Conservation (phyloP, 176 grass and related monocot species). For the Rhynchospora pubera region DNA sequence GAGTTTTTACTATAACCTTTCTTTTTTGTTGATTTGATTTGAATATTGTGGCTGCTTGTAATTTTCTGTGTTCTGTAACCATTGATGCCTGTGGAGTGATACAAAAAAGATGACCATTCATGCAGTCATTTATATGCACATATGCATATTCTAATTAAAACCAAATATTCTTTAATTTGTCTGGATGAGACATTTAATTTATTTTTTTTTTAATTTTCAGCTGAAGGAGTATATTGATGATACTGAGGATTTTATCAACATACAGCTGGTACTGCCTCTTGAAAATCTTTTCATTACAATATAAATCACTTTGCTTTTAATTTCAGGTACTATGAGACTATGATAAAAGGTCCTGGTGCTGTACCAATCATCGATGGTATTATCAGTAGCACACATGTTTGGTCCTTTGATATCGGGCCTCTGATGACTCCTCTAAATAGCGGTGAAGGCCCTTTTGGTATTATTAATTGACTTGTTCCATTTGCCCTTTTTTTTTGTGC, state of each 20-base stretch:
- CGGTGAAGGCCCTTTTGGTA: neutral
- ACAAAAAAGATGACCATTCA: neutral
- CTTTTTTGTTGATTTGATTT: neutral
- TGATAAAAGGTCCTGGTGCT: neutral
- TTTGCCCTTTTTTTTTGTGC: neutral
- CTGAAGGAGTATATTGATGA: slow-evolving; percentile 98
- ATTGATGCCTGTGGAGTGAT: slow-evolving; percentile 8
- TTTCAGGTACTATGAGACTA: neutral
- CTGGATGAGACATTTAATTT: neutral
- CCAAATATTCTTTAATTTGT: neutral
- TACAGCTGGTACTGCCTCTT: slow-evolving; percentile 69
- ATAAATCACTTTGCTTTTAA: neutral
- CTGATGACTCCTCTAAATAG: no score
- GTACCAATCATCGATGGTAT: neutral
- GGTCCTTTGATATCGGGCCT: neutral
- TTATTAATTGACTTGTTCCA: neutral
- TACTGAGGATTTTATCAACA: slow-evolving; percentile 99
- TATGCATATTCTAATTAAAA: neutral
- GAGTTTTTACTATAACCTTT: neutral
- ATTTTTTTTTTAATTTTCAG: slow-evolving; percentile 37
- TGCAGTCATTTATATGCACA: neutral
- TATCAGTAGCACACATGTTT: neutral
- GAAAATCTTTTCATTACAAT: neutral
- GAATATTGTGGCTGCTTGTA: neutral
- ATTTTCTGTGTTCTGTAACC: neutral